phyloP scores from a whole-genome alignment of 176 grass and related monocot species.

The Tillandsia fasciculata region DNA sequence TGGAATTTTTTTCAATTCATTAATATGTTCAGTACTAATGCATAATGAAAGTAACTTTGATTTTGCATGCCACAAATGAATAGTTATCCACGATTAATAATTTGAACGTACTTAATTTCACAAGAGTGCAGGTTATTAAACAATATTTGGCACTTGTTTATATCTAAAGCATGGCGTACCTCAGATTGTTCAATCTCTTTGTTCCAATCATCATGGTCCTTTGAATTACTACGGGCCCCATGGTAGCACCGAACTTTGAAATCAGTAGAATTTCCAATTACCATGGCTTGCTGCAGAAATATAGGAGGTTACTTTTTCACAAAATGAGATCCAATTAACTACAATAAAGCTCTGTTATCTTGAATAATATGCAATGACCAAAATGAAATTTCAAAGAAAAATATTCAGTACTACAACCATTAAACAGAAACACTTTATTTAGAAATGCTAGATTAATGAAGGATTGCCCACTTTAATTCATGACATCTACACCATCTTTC shows the following conservation, averaged over 20 bases:
- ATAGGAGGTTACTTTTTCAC: background rate
- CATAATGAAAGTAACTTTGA: too few relatives aligned
- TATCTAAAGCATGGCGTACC: slow-evolving; percentile 25
- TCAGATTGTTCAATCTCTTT: slow-evolving; percentile 47
- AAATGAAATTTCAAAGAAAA: too few relatives aligned
- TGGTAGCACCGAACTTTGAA: slow-evolving; percentile 71
- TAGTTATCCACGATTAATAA: too few relatives aligned
- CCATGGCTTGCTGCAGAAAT: slow-evolving; percentile 76
- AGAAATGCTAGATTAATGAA: background rate
- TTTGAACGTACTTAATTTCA: too few relatives aligned
- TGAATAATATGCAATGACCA: background rate
- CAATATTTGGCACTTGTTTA: too few relatives aligned
- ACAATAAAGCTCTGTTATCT: background rate
- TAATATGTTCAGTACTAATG: too few relatives aligned
- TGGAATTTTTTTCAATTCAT: too few relatives aligned
- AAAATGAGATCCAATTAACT: background rate
- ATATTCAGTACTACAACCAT: too few relatives aligned
- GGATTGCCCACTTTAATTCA: too few relatives aligned
- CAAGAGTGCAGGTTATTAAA: too few relatives aligned
- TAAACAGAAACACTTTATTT: background rate
- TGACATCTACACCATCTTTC: too few relatives aligned
- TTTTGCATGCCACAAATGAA: too few relatives aligned
- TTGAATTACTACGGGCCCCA: slow-evolving; percentile 42
- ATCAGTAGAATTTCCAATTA: slow-evolving; percentile 67
- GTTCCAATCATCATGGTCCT: slow-evolving; percentile 66